phyloP scores from a whole-genome alignment of 1,139 yeast genomes.

The Pichia sp. region DNA sequence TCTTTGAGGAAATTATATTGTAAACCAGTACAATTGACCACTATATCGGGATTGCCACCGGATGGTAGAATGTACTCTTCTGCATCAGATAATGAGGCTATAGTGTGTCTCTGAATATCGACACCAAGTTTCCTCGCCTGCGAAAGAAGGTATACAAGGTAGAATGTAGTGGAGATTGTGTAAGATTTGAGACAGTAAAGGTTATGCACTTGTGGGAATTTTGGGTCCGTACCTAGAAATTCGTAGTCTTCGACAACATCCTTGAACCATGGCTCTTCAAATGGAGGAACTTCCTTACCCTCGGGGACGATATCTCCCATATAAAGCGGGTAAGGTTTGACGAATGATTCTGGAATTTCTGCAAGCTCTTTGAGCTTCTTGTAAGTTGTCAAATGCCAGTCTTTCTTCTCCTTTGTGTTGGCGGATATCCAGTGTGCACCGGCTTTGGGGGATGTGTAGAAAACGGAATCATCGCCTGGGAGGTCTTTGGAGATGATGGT shows the following conservation, averaged over 20 bases:
- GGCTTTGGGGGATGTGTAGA: slow-evolving; percentile 70
- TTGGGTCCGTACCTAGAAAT: slow-evolving; percentile 29
- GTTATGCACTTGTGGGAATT: slow-evolving; percentile 22
- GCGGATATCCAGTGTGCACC: slow-evolving; percentile 64
- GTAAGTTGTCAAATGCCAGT: slow-evolving; percentile 35
- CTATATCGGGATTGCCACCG: slow-evolving; percentile 30
- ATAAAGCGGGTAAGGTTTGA: slow-evolving; percentile 28
- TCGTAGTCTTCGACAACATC: slow-evolving; percentile 31
- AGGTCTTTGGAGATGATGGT: slow-evolving; percentile 47
- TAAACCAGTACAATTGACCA: slow-evolving; percentile 42
- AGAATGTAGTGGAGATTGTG: slow-evolving; percentile 38
- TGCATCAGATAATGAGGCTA: slow-evolving; percentile 29
- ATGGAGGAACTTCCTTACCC: slow-evolving; percentile 11
- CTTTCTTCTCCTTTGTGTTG: slow-evolving; percentile 27
- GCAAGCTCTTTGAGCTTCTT: slow-evolving; percentile 32
- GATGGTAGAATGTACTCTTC: slow-evolving; percentile 22
- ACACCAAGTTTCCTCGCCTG: slow-evolving; percentile 33
- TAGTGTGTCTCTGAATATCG: slow-evolving; percentile 27
- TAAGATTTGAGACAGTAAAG: slow-evolving; percentile 24
- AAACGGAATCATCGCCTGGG: slow-evolving; percentile 43
- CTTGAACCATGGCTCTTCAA: slow-evolving; percentile 36
- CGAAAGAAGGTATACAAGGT: slow-evolving; percentile 34
- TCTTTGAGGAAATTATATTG: slow-evolving; percentile 32
- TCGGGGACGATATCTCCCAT: slow-evolving; percentile 25
- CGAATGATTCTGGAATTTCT: slow-evolving; percentile 34